Conservation (phyloP, 208 protist genomes). For the Crithidia mellificae region DNA sequence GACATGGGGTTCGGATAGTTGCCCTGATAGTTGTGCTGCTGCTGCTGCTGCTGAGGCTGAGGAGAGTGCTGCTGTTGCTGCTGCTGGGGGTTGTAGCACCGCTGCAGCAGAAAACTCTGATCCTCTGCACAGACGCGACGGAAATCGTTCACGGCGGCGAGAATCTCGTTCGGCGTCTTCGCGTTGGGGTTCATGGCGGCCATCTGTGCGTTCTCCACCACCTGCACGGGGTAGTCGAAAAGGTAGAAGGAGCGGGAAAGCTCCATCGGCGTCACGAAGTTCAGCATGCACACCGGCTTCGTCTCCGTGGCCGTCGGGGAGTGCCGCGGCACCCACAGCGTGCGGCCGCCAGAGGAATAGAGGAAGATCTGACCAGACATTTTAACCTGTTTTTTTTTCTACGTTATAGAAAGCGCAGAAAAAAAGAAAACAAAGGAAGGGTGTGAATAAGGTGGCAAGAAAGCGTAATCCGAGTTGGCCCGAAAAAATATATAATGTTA, state of each 20-base stretch:
- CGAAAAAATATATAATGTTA: no score
- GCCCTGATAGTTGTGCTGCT: constrained; percentile 18
- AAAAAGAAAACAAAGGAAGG: no score
- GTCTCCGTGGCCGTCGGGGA: constrained; percentile 51
- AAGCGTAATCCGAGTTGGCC: no score
- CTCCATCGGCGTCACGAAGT: constrained; percentile 69
- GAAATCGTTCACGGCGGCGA: constrained; percentile 80
- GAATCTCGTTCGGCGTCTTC: constrained; percentile 77
- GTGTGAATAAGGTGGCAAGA: no score
- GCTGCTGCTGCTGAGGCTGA: constrained; percentile 11
- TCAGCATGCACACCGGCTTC: constrained; percentile 69
- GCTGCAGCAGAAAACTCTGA: constrained; percentile 57
- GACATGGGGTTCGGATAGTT: constrained; percentile 13
- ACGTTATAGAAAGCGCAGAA: no score
- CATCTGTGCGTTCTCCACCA: constrained; percentile 53
- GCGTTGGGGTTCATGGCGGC: constrained; percentile 57
- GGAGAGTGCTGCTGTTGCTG: constrained; percentile 21
- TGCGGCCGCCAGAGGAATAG: constrained; percentile 69
- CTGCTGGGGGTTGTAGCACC: constrained; percentile 66
- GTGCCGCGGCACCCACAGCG: constrained; percentile 87
- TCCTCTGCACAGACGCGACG: constrained; percentile 70
- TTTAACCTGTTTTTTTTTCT: constrained; percentile 11
- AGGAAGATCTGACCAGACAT: constrained; percentile 78
- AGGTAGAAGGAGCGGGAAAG: constrained; percentile 83
- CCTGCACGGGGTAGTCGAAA: constrained; percentile 80